These are phyloP conservation scores for Lasiosphaeriaceae sp. DNA, from an alignment of 495 filamentous ascomycete species.

Conservation along the genomic window DNA sequence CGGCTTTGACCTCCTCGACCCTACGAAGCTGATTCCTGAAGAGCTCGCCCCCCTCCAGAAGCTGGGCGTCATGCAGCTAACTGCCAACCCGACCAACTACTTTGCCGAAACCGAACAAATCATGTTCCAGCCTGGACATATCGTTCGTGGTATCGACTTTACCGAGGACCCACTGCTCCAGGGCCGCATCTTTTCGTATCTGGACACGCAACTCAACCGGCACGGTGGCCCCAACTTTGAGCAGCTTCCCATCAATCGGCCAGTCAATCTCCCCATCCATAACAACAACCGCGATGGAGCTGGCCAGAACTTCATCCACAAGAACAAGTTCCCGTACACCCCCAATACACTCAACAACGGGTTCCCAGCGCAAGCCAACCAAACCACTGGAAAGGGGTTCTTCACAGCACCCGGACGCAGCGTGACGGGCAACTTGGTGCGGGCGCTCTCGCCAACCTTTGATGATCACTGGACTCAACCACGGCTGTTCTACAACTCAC, in stretches of 20 bases:
- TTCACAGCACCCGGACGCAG: constrained; percentile 63
- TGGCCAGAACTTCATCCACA: constrained; percentile 52
- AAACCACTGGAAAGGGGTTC: constrained; percentile 66
- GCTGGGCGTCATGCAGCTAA: constrained; percentile 63
- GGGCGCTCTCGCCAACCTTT: constrained; percentile 61
- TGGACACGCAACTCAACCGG: constrained; percentile 72
- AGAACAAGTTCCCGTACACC: constrained; percentile 52
- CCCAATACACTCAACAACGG: constrained; percentile 66
- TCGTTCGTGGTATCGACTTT: constrained; percentile 71
- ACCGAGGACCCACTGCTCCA: constrained; percentile 70
- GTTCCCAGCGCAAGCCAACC: constrained; percentile 65
- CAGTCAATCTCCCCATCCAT: constrained; percentile 53
- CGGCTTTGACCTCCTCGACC: constrained; percentile 70
- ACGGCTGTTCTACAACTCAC: constrained; percentile 73
- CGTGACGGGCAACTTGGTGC: constrained; percentile 51
- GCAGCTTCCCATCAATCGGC: constrained; percentile 71
- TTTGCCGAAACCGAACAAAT: constrained; percentile 76
- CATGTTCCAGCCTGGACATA: constrained; percentile 59
- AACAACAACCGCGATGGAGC: constrained; percentile 71
- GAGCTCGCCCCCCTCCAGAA: constrained; percentile 64
- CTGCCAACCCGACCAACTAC: constrained; percentile 71
- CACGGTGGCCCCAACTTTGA: constrained; percentile 72
- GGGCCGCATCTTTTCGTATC: constrained; percentile 70
- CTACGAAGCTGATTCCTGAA: constrained; percentile 73
- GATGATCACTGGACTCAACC: constrained; percentile 74